Base-by-base conservation (phyloP, 495 filamentous ascomycete species). In the Aspergillus nanangensis region DNA sequence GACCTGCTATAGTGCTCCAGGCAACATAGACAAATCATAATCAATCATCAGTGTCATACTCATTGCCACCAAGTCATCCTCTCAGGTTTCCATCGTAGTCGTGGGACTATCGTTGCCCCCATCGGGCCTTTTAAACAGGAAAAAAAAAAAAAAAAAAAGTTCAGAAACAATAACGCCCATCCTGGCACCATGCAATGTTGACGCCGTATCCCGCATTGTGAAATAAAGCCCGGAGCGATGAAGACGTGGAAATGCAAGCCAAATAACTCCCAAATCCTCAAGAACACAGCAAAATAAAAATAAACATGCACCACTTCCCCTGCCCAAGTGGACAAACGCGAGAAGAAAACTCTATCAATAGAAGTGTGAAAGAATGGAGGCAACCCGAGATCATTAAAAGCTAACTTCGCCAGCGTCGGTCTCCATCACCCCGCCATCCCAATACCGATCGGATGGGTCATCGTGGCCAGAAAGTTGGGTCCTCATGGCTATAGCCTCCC, bases 341-440 rank as follows among this genome's bases (percentile, higher is more conserved):
- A 27, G 25, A 44, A 11, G 21, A 17, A 21, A 10, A 45, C 18
- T n/a, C 20, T 21, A 15, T 25, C 35, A n/a, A 33, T 21, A 36
- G 39, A 36, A 25, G 36, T 25, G 17, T 13, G 31, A 27, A 51
- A 45, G 32, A 36, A 24, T 31, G 34, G 40, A 33, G 33, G 24
- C 47, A 41, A n/a, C 45, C 41, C 21, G 14, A 37, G 7, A 29
- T 13, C 27, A 15, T 59, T 58, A 75, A 53, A 69, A 67, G 45
- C 71, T 75, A 47, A 75, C 71, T 58, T 71, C 69, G 14, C 71
- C 71, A 3, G 58, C 55, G 33, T 75, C 71, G 29, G 55, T 66
- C 38, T 75, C 71, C 48, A 75, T 56, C 17, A 72, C 69, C 9
- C 37, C 63, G 17, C 73, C 71, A 39, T 70, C 64, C 67, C 65